phyloP scores from a whole-genome alignment of 345 rosid species.

The Hypericum perforatum region DNA sequence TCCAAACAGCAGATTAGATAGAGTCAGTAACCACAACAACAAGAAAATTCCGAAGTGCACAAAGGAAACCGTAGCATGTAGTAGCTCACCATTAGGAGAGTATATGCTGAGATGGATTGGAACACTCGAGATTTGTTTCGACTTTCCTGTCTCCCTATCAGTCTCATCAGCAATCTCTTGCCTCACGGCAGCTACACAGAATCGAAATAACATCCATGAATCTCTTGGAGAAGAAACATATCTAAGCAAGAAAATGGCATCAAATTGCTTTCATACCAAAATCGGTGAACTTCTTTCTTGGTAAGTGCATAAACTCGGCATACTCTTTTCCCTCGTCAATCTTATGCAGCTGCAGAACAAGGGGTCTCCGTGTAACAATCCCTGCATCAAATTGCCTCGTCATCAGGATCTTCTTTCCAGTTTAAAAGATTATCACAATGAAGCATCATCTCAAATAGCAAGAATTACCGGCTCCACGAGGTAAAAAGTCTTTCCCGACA shows the following conservation, averaged over 20 bases:
- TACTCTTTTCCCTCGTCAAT: slow-evolving; percentile 86
- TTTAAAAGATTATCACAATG: not conserved
- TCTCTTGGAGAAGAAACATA: slow-evolving; percentile 5
- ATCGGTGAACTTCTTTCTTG: slow-evolving; percentile 74
- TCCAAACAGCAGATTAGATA: not conserved
- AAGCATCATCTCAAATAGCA: not conserved
- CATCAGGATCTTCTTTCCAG: slow-evolving; percentile 6
- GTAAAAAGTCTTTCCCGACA: slow-evolving; percentile 90
- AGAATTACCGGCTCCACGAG: slow-evolving; percentile 84
- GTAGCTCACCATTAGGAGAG: slow-evolving; percentile 80
- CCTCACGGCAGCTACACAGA: slow-evolving; percentile 68
- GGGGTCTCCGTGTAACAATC: slow-evolving; percentile 95
- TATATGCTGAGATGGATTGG: slow-evolving; percentile 92
- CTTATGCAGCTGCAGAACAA: slow-evolving; percentile 88
- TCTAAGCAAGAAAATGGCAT: not conserved
- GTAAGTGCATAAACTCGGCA: slow-evolving; percentile 95
- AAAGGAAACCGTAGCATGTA: not conserved
- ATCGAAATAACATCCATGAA: slow-evolving; percentile 8
- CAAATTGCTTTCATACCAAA: slow-evolving; percentile 55
- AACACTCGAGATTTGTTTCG: slow-evolving; percentile 73
- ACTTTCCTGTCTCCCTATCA: slow-evolving; percentile 86
- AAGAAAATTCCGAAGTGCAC: too few relatives aligned
- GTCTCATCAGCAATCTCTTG: slow-evolving; percentile 90
- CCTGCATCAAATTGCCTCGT: slow-evolving; percentile 39
- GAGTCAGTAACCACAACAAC: too few relatives aligned